These are phyloP conservation scores for Rosa hybrid DNA, from an alignment of 331 rosid species.

Conservation along the genomic window DNA sequence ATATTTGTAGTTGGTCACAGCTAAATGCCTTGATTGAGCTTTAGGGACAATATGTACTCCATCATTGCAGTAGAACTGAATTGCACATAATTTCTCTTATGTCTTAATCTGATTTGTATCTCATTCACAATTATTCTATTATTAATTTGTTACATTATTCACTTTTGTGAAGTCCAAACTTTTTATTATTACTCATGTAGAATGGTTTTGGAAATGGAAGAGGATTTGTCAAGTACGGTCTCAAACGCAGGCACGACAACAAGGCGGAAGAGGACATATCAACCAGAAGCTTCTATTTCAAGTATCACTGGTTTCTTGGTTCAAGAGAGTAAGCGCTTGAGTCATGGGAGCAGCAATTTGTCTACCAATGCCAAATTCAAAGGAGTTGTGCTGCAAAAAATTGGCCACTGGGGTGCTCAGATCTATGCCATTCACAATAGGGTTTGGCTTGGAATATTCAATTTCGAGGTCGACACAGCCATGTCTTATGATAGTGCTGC, in stretches of 20 bases:
- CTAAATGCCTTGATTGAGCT: no score
- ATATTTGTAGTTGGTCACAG: neutral
- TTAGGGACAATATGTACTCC: no score
- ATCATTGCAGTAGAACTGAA: no score
- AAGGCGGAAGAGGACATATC: neutral
- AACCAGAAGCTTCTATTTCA: constrained; percentile 26
- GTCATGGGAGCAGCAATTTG: neutral
- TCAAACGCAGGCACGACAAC: constrained; percentile 10
- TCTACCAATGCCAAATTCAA: constrained; percentile 28
- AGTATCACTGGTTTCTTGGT: constrained; percentile 1
- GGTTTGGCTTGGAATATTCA: constrained; percentile 71
- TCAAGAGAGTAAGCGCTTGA: constrained; percentile 32
- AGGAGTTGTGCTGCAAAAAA: constrained; percentile 58
- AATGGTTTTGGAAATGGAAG: constrained; percentile 14
- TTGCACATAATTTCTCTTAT: no score
- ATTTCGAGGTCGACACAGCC: constrained; percentile 56
- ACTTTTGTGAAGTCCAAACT: neutral
- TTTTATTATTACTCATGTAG: neutral
- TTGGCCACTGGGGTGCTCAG: constrained; percentile 60
- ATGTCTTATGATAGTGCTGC: constrained; percentile 79
- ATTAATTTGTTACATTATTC: no score
- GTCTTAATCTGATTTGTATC: no score
- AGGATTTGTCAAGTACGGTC: constrained; percentile 25
- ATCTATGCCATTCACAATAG: constrained; percentile 6
- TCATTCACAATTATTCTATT: no score